Percentiles rank a stretch among this genome's conserved stretches.
Evolutionary conservation across 805 yeast species (phyloP).

Genomic region (Pichia thaimueangensis): DNA sequence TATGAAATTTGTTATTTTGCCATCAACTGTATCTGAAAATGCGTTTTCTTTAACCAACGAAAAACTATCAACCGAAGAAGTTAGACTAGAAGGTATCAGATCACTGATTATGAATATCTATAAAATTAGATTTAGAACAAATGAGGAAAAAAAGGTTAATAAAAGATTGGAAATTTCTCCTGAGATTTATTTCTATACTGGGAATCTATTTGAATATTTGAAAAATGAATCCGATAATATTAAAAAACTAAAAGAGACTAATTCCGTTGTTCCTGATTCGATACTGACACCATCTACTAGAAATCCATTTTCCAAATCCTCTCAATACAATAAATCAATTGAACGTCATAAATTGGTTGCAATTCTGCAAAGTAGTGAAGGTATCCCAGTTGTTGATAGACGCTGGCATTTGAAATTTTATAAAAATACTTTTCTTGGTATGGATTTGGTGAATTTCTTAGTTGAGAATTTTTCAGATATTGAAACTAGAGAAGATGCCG

Average conservation of each 20-base stretch:
- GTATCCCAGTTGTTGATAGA: conserved; percentile 66
- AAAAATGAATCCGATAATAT: conserved; percentile 23
- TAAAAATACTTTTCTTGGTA: conserved; percentile 73
- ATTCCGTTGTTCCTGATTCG: neutral
- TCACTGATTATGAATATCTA: conserved; percentile 58
- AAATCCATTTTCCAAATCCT: conserved; percentile 15
- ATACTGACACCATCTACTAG: conserved; percentile 2
- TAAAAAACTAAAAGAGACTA: neutral
- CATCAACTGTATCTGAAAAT: conserved; percentile 61
- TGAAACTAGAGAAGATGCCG: conserved; percentile 76
- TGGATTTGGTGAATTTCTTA: conserved; percentile 82
- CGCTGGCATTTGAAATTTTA: conserved; percentile 88
- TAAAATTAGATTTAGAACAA: conserved; percentile 44
- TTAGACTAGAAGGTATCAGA: conserved; percentile 85
- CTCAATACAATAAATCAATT: conserved; percentile 41
- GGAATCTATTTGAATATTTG: conserved; percentile 65
- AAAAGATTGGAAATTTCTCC: conserved; percentile 50
- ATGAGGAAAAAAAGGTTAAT: conserved; percentile 33
- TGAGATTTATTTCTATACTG: conserved; percentile 82
- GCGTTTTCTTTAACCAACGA: conserved; percentile 43
- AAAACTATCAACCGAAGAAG: conserved; percentile 70
- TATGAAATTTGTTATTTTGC: conserved; percentile 80
- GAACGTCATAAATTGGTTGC: conserved; percentile 48
- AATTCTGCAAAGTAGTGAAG: conserved; percentile 60
- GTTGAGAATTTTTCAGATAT: conserved; percentile 73